Evolutionary conservation across 306 rosid species (phyloP).

Genomic region (Vicia faba): DNA sequence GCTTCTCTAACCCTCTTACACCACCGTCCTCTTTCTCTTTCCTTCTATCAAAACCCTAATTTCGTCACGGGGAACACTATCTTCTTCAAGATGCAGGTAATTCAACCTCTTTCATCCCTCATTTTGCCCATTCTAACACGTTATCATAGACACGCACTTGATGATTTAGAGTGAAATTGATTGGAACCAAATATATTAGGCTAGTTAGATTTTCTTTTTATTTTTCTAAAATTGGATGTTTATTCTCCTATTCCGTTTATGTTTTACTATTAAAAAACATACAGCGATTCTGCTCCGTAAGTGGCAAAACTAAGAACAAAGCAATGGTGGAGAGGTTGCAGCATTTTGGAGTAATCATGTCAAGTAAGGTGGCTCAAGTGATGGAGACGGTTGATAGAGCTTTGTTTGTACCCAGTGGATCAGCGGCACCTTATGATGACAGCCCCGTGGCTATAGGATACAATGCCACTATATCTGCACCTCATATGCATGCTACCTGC

Average conservation of each 20-base stretch:
- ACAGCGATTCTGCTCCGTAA: slow-evolving; percentile 67
- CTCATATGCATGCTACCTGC: slow-evolving; percentile 97
- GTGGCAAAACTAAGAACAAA: slow-evolving; percentile 58
- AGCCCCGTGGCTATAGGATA: slow-evolving; percentile 86
- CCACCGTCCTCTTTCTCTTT: slow-evolving; percentile 21
- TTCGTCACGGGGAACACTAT: slow-evolving; percentile 70
- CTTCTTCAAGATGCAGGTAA: slow-evolving; percentile 69
- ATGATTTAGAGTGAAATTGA: no score
- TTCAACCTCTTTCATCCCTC: not conserved
- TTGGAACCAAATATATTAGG: no score
- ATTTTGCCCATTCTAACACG: no score
- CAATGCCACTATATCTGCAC: slow-evolving; percentile 97
- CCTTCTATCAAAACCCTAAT: slow-evolving; percentile 50
- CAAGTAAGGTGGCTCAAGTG: slow-evolving; percentile 72
- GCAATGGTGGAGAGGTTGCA: slow-evolving; percentile 84
- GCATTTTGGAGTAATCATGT: slow-evolving; percentile 64
- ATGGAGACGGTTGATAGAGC: slow-evolving; percentile 84
- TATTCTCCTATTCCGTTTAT: not conserved
- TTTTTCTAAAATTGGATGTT: no score
- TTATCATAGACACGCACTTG: no score
- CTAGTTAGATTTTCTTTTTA: no score
- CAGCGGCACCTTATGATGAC: slow-evolving; percentile 64
- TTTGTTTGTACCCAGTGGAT: slow-evolving; percentile 76
- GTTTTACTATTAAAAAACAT: not conserved
- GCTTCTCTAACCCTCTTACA: not conserved